Evolutionary conservation across 805 yeast genomes (phyloP), one percentile per base, ranked within the genome.

Genomic region (Monosporozyma servazzii): DNA sequence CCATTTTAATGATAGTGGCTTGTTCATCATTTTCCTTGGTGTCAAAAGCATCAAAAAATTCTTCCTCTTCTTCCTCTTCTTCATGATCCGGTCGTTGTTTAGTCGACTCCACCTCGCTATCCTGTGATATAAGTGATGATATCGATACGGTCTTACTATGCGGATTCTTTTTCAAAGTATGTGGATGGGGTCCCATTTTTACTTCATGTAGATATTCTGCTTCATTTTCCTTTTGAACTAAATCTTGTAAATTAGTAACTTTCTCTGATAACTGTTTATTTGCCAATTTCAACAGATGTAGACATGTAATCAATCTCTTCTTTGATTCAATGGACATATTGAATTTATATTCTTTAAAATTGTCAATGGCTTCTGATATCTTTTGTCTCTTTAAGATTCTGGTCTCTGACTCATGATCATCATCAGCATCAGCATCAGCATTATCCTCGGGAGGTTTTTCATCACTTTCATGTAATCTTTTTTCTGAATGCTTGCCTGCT

Each of bases 211-310:
- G 45, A 56, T 56, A 33, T 51, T 52, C 46, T 55, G 60, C 50
- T 13, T 46, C 51, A 37, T 69, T 67, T 56, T 75, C 86, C 52
- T 75, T 75, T 21, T 75, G 75, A 2, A 84, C 76, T 42, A 73
- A 59, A n/a, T 70, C 73, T 60, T 85, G 89, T 41, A 89, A 71
- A 52, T 74, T 75, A 50, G 74, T 74, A 18, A 89, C 85, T 56
- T 88, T 81, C 47, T 77, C 72, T 46, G 84, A 81, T 31, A 89
- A 74, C 59, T 84, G 88, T 51, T 79, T 80, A 61, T 88, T 89
- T 3, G 96, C 96, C 48, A 88, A 72, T 61, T 84, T 84, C 51
- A 89, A 71, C 49, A 90, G 74, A 58, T 88, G 90, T 46, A 90
- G 74, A 59, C 95, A 81, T 61, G 91, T 85, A 37, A 86, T 82